phyloP scores from a whole-genome alignment of 805 yeast genomes.

The Sugiyamaella mastotermitis region DNA sequence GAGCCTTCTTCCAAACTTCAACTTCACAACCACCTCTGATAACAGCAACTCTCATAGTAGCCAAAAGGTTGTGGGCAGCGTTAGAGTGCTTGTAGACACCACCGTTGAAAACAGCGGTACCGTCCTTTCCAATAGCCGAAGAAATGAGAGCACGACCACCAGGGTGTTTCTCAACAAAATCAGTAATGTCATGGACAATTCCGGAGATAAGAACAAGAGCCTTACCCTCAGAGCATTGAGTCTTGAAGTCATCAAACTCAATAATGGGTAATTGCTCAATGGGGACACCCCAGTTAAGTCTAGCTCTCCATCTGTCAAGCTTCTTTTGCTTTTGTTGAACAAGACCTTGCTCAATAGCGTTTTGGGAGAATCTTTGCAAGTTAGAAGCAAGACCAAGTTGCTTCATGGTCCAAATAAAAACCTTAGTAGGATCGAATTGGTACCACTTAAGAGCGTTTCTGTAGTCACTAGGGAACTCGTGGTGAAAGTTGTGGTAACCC shows the following conservation, averaged over 20 bases:
- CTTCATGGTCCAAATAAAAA: constrained; percentile 51
- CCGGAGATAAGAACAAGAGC: constrained; percentile 81
- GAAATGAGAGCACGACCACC: constrained; percentile 79
- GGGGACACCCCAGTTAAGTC: constrained; percentile 91
- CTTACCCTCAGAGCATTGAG: constrained; percentile 41
- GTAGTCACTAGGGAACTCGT: constrained; percentile 90
- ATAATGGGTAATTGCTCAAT: constrained; percentile 76
- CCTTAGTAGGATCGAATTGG: constrained; percentile 83
- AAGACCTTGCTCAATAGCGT: constrained; percentile 60
- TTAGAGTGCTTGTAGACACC: constrained; percentile 92
- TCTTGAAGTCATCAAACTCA: constrained; percentile 48
- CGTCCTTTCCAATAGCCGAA: constrained; percentile 87
- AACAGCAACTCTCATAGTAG: constrained; percentile 91
- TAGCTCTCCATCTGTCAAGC: constrained; percentile 68
- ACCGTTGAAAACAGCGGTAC: constrained; percentile 89
- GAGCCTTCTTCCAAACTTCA: constrained; percentile 75
- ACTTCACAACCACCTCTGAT: constrained; percentile 75
- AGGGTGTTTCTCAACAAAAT: constrained; percentile 87
- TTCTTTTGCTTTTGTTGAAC: constrained; percentile 80
- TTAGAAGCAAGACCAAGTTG: constrained; percentile 54
- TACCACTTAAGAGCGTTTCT: constrained; percentile 66
- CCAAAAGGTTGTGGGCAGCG: constrained; percentile 84
- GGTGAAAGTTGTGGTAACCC: constrained; percentile 89
- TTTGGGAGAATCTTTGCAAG: constrained; percentile 49
- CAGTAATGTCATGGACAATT: constrained; percentile 88